Evolutionary conservation across 179 eudicot species (phyloP), one percentile per base, ranked within the genome.

Genomic region (Spinacia oleracea): DNA sequence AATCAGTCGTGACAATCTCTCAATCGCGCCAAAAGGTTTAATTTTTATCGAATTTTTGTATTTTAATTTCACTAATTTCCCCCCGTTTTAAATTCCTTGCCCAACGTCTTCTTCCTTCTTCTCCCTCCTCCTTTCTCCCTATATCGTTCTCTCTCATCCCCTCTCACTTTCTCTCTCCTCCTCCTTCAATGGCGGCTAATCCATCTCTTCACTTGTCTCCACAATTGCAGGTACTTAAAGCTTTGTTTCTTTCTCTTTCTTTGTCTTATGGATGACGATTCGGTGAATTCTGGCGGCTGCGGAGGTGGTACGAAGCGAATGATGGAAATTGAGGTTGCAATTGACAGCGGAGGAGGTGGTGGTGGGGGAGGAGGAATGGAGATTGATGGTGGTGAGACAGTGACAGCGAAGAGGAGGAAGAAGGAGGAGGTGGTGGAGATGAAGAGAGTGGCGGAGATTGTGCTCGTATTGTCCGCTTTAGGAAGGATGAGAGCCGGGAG

Each of bases 401-500:
- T 76, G 74, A 66, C 23, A 77, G 18, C 69, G 78, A 89, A 85
- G 73, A 90, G 84, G 87, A 75, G 91, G 87, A 69, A 81, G 79
- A 74, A 68, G 42, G 87, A 29, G 9, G 76, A 29, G 9, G 76
- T 38, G 2, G 87, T 56, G 29, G 88, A 65, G 82, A 66, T 91
- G 83, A 87, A 58, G 87, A 86, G 83, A 78, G 93, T 94, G 65
- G 99, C 98, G 46, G 98, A 94, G 88, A 86, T 92, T 21, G 93
- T 94, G 81, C 31, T 96, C 75, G 98, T 92, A 15, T 74, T 96
- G 85, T 87, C 97, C 23, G 91, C 98, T 7, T 88, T 96, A 93
- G 94, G 89, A 81, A 89, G 82, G 84, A 92, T 96, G 94, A 87
- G 99, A 81, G 96, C 89, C 8, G 98, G 98, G 35, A 84, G 80